These are phyloP conservation scores for Podosphaera fusca DNA, from an alignment of 2,329 filamentous ascomycete genomes.

Conservation along the genomic window DNA sequence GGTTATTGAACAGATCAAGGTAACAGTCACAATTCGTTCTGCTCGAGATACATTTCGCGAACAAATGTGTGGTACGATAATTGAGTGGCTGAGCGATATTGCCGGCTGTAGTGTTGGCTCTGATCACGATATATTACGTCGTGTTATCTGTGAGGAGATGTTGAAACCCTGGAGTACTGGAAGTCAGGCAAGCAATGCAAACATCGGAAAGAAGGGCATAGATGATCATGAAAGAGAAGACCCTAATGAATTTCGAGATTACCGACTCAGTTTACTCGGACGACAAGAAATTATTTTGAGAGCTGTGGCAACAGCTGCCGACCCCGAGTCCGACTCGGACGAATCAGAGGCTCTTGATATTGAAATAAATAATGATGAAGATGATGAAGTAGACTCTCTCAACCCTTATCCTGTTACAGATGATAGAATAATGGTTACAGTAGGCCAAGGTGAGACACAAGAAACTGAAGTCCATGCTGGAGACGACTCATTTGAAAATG, in stretches of 20 bases:
- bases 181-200: constrained; percentile 58
- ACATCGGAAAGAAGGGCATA: constrained; percentile 54
- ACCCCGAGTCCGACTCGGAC: constrained; percentile 7
- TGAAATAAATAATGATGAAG: constrained; percentile 7
- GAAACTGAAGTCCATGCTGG: constrained; percentile 5
- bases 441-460: constrained; percentile 16
- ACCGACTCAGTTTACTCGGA: constrained; percentile 6
- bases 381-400: constrained; percentile 33
- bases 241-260: constrained; percentile 17
- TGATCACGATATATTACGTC: constrained; percentile 57
- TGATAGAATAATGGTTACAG: constrained; percentile 3
- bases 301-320: constrained; percentile 5
- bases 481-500: neutral
- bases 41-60: constrained; percentile 89
- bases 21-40: constrained; percentile 86
- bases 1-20: constrained; percentile 82
- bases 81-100: constrained; percentile 90
- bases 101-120: constrained; percentile 65
- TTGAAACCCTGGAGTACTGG: constrained; percentile 72
- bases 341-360: constrained; percentile 6
- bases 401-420: constrained; percentile 11
- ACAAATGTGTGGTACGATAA: constrained; percentile 94
- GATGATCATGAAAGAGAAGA: constrained; percentile 54
- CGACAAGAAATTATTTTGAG: constrained; percentile 8
- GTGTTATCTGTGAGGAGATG: constrained; percentile 74